Conservation (phyloP, 208 protist genomes). For the Trichomonas gallinae region DNA sequence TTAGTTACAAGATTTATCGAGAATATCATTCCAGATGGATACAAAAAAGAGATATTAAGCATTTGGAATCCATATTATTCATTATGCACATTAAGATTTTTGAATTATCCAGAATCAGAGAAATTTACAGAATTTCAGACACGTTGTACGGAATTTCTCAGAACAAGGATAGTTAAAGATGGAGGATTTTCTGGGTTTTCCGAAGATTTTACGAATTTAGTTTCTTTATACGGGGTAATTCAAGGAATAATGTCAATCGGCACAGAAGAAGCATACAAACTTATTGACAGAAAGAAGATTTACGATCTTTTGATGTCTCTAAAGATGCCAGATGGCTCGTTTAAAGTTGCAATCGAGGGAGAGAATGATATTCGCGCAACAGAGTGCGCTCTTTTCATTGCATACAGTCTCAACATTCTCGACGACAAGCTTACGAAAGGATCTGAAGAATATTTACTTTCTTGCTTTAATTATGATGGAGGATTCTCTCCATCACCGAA, state of each 20-base stretch:
- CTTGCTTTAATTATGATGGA: neutral
- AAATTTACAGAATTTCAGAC: neutral
- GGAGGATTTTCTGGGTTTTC: neutral
- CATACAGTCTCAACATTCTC: neutral
- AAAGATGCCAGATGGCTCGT: constrained; percentile 44
- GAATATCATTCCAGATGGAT: neutral
- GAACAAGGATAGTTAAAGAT: neutral
- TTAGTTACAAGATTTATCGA: neutral
- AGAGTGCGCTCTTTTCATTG: neutral
- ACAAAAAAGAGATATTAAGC: neutral
- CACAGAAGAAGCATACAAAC: constrained; percentile 29
- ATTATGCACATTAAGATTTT: neutral
- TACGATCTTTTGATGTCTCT: neutral
- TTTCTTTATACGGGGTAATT: constrained; percentile 45
- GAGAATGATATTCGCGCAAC: constrained; percentile 49
- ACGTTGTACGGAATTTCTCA: neutral
- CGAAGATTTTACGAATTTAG: neutral
- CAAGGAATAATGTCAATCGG: constrained; percentile 46
- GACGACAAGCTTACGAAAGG: neutral
- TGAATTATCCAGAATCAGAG: neutral
- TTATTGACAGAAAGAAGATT: constrained; percentile 21
- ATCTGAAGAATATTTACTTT: neutral
- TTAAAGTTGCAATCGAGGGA: constrained; percentile 52
- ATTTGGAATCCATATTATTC: neutral
- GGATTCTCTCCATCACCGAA: neutral